A percentile compares a stretch with the other conserved stretches of the same genome.
These are phyloP conservation scores for Pythium grandisporangium DNA, from an alignment of 352 stramenopile species.

Conservation along the genomic window DNA sequence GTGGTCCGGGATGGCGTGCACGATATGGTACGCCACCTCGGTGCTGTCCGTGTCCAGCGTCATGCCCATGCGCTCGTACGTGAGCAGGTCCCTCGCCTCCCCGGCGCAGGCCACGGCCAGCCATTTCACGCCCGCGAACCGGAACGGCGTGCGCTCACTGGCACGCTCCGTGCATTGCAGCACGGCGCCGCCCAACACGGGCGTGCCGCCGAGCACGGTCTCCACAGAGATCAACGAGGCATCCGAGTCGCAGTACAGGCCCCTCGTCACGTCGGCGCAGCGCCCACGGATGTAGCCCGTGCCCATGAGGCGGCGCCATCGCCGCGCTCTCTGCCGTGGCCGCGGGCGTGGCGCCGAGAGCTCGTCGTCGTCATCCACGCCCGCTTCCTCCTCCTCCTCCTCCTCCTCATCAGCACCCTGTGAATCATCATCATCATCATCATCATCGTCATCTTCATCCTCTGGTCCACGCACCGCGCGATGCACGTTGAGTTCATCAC, in stretches of 20 bases:
- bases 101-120: constrained; percentile 9
- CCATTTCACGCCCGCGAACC: constrained; percentile 53
- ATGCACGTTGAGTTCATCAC: constrained; percentile 31
- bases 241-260: constrained; percentile 32
- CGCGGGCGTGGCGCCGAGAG: too few species aligned
- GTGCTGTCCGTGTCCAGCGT: constrained; percentile 23
- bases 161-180: constrained; percentile 23
- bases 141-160: constrained; percentile 28
- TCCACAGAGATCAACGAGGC: constrained; percentile 22
- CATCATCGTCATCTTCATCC: neutral
- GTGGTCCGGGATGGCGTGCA: constrained; percentile 31
- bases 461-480: constrained; percentile 5
- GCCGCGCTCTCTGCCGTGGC: too few species aligned
- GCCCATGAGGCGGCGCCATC: constrained; percentile 18
- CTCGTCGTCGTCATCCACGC: too few species aligned
- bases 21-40: constrained; percentile 41
- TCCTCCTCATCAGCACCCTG: too few species aligned
- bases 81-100: constrained; percentile 20
- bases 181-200: constrained; percentile 25
- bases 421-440: neutral
- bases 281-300: constrained; percentile 30
- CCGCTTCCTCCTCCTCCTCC: neutral
- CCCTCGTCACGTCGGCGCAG: constrained; percentile 24
- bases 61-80: constrained; percentile 51
- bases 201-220: constrained; percentile 19